These are phyloP conservation scores for Phytophthora lateralis DNA, from an alignment of 352 stramenopile species.

Conservation along the genomic window DNA sequence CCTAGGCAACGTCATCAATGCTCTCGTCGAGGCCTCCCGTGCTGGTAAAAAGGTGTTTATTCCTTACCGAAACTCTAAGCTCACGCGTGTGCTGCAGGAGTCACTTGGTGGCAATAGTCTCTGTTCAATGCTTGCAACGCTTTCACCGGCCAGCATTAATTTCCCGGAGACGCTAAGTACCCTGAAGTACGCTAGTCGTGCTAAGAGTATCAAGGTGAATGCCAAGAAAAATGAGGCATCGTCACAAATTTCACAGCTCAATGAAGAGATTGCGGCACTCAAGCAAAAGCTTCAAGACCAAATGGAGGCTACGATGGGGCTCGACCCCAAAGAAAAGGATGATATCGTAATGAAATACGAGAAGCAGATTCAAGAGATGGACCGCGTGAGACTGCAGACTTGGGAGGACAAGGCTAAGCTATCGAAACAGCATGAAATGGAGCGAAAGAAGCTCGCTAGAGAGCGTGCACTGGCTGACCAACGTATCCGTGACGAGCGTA, in stretches of 20 bases:
- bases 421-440: slow-evolving; percentile 87
- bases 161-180: slow-evolving; percentile 95
- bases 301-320: slow-evolving; percentile 56
- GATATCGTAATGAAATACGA: slow-evolving; percentile 89
- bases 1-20: slow-evolving; percentile 94
- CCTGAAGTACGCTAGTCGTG: slow-evolving; percentile 94
- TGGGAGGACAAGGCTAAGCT: slow-evolving; percentile 90
- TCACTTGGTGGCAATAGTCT: slow-evolving; percentile 93
- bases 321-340: slow-evolving; percentile 87
- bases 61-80: slow-evolving; percentile 94
- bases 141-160: slow-evolving; percentile 95
- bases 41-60: slow-evolving; percentile 91
- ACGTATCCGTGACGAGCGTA: slow-evolving; percentile 81
- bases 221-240: slow-evolving; percentile 94
- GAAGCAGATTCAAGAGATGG: slow-evolving; percentile 91
- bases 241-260: slow-evolving; percentile 90
- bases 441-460: slow-evolving; percentile 80
- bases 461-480: slow-evolving; percentile 82
- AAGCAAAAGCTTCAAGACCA: slow-evolving; percentile 90
- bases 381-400: slow-evolving; percentile 81
- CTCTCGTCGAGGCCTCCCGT: slow-evolving; percentile 83
- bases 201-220: slow-evolving; percentile 95
- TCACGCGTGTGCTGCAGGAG: slow-evolving; percentile 93
- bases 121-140: slow-evolving; percentile 96
- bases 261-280: slow-evolving; percentile 87